Evolutionary conservation across 495 filamentous ascomycete species (phyloP), one percentile per base, ranked within the genome.

Genomic region (Echria macrotheca): DNA sequence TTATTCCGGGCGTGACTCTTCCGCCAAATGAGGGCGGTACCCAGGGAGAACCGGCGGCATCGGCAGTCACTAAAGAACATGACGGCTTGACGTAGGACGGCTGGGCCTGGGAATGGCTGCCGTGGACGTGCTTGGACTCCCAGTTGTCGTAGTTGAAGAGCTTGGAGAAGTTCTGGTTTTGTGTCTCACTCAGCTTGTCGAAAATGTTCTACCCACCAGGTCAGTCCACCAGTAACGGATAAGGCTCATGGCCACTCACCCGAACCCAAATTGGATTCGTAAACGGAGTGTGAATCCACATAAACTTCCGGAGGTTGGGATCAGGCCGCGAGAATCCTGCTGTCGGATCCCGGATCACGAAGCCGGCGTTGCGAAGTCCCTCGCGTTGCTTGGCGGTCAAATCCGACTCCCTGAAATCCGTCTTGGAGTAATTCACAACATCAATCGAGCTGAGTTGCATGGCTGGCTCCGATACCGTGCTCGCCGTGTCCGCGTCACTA

Each of bases 201-300:
- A 69, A 75, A 8, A 67, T 67, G 45, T 65, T n/a, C n/a, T n/a
- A n/a, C n/a, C n/a, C n/a, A n/a, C n/a, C n/a, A n/a, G n/a, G n/a
- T n/a, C n/a, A n/a, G n/a, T n/a, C n/a, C n/a, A n/a, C n/a, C n/a
- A n/a, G n/a, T n/a, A n/a, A n/a, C n/a, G n/a, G n/a, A n/a, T n/a
- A n/a, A n/a, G n/a, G n/a, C n/a, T n/a, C n/a, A n/a, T n/a, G n/a
- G n/a, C n/a, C n/a, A n/a, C n/a, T n/a, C n/a, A n/a, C 60, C 57
- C 76, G 79, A 10, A 85, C 82, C 82, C 82, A 86, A 5, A 74
- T 71, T 2, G 82, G 76, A 59, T 85, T 80, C 3, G 77, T 85
- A 50, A 76, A 85, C 0, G 81, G 81, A 22, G 84, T 61, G 56
- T 86, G 83, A 29, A 84, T 76, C 83, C 82, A 86, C 45, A 78